These are phyloP conservation scores for Yamadazyma akitaensis DNA, from an alignment of 805 yeast genomes.

Conservation along the genomic window DNA sequence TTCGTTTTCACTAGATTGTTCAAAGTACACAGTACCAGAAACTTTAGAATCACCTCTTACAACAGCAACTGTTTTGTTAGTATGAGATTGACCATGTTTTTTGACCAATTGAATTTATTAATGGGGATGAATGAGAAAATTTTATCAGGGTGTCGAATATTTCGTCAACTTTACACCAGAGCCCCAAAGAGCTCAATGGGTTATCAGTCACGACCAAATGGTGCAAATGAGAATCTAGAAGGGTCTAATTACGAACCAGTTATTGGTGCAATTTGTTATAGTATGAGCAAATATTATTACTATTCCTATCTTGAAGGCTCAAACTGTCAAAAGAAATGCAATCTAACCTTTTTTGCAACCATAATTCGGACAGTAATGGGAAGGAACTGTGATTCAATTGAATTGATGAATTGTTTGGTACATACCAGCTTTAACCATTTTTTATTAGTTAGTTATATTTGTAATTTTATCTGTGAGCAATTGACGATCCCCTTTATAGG, in stretches of 20 bases:
- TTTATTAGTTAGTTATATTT: neutral
- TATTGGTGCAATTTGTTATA: neutral
- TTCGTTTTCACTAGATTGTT: slow-evolving; percentile 72
- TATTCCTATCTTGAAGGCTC: neutral
- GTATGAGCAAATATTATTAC: slow-evolving; percentile 6
- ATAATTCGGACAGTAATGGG: no score
- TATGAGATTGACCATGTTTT: neutral
- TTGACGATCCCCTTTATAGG: neutral
- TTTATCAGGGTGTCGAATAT: neutral
- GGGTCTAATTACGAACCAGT: no score
- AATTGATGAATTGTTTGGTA: slow-evolving; percentile 13
- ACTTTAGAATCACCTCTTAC: slow-evolving; percentile 93
- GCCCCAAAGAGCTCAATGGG: neutral
- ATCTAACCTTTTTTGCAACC: neutral
- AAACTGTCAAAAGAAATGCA: neutral
- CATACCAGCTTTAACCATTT: slow-evolving; percentile 66
- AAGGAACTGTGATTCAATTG: slow-evolving; percentile 3
- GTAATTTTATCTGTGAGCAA: neutral
- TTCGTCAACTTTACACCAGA: neutral
- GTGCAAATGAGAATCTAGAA: neutral
- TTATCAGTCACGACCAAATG: neutral
- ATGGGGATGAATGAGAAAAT: no score
- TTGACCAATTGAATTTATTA: no score
- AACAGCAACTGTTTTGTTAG: slow-evolving; percentile 67
- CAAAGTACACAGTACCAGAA: slow-evolving; percentile 82